Base-by-base conservation (phyloP, 306 rosid genomes). In the Alnus glutinosa region DNA sequence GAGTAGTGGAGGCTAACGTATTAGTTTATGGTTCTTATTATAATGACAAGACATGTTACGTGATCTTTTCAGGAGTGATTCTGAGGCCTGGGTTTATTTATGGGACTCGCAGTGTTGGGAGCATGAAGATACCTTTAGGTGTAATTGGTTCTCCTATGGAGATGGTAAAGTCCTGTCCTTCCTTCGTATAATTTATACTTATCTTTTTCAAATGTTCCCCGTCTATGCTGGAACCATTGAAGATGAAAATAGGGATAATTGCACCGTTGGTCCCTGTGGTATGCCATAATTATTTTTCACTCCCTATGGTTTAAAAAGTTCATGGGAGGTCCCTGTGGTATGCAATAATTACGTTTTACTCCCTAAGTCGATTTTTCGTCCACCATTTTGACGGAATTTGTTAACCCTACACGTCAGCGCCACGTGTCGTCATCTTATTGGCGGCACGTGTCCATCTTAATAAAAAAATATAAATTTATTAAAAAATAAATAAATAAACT, bases 21-120 rank as follows among this genome's bases (percentile, higher is more conserved):
- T 48, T 69, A 44, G 44, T 61, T 57, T 42, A 63, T 46, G 34
- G 54, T 81, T 75, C 66, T 23, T 51, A 49, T 28, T 72, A 68
- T 36, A 16, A 55, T 75, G 70, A 63, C 52, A 50, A 68, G 54
- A 82, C 70, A n/a, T 23, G 63, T 71, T 64, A 9, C 73, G 37
- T 88, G 81, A 61, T 73, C 46, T 78, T 86, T 86, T 74, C 94
- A 95, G 98, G 98, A 85, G 89, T 95, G 86, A 82, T 95, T 83
- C 83, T 95, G 89, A 92, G 98, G 84, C 98, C 98, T 18, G 98
- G 97, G 39, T 92, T 95, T 89, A 92, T 95, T 70, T 90, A 95
- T 70, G 98, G 98, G 80, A 91, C 98, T 66, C 98, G 98, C 72
- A 85, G 80, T 48, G 92, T 89, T 78, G 96, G 98, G 81, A 88